These are phyloP conservation scores for Phylloporus sp. DNA, from an alignment of 768 basidiomycete genomes.

Conservation along the genomic window DNA sequence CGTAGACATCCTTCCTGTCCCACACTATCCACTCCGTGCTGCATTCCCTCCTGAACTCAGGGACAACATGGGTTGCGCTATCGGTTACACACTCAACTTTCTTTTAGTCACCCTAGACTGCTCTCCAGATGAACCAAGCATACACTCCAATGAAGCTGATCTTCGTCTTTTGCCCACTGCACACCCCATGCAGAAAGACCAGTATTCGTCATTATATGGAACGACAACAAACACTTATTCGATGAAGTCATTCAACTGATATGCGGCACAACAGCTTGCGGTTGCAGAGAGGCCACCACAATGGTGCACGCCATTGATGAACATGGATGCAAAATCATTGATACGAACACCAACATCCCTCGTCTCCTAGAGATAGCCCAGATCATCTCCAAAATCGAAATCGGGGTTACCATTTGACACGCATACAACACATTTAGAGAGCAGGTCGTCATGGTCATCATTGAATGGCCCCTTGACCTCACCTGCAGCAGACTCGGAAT, in stretches of 20 bases:
- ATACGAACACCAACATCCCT: slow-evolving; percentile 54
- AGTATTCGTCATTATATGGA: slow-evolving; percentile 88
- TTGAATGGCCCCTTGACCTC: slow-evolving; percentile 82
- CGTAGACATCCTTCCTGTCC: slow-evolving; percentile 56
- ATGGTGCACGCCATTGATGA: slow-evolving; percentile 67
- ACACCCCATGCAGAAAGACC: slow-evolving; percentile 76
- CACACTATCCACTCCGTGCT: slow-evolving; percentile 54
- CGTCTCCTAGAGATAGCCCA: slow-evolving; percentile 75
- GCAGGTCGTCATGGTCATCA: slow-evolving; percentile 75
- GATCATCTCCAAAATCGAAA: slow-evolving; percentile 79
- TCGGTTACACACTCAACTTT: slow-evolving; percentile 78
- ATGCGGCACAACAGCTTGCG: slow-evolving; percentile 47
- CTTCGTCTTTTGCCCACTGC: slow-evolving; percentile 70
- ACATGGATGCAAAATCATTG: slow-evolving; percentile 77
- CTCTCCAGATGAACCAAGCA: slow-evolving; percentile 74
- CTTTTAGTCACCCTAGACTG: slow-evolving; percentile 78
- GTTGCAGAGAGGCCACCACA: slow-evolving; percentile 53
- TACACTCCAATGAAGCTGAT: slow-evolving; percentile 63
- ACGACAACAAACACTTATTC: slow-evolving; percentile 95
- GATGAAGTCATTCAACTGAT: slow-evolving; percentile 80
- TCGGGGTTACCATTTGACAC: slow-evolving; percentile 85
- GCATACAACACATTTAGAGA: slow-evolving; percentile 89
- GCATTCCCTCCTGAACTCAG: slow-evolving; percentile 61
- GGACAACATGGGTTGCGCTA: slow-evolving; percentile 69
- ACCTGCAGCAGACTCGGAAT: slow-evolving; percentile 66